These are phyloP conservation scores for Suhomyces wounanorum DNA, from an alignment of 1,139 yeast genomes.

Conservation along the genomic window DNA sequence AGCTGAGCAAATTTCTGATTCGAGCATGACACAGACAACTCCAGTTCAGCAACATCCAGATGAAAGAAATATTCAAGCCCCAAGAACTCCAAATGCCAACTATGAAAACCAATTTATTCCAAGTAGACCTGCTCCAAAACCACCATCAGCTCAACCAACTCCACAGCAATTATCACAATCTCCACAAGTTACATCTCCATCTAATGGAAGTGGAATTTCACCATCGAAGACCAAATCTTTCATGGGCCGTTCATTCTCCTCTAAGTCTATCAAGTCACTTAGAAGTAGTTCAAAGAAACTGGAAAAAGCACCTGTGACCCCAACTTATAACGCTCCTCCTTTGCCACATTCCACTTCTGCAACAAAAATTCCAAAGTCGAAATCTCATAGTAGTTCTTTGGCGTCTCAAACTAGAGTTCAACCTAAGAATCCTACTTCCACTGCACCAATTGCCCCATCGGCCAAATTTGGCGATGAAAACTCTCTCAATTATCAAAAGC, in stretches of 20 bases:
- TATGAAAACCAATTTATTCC: conserved; percentile 57
- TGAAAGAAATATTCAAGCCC: conserved; percentile 13
- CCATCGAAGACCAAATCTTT: conserved; percentile 22
- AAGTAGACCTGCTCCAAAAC: conserved; percentile 68
- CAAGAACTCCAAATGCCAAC: conserved; percentile 26
- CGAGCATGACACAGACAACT: conserved; percentile 5
- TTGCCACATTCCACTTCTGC: conserved; percentile 3
- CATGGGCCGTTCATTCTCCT: conserved; percentile 42
- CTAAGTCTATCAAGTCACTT: conserved; percentile 41
- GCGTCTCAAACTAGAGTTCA: conserved; percentile 27
- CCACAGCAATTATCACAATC: conserved; percentile 11
- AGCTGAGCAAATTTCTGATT: conserved; percentile 2
- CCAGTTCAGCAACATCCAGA: conserved; percentile 13
- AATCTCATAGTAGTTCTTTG: conserved; percentile 46
- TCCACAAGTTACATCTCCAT: conserved; percentile 12
- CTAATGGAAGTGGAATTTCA: conserved; percentile 9
- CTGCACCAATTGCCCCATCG: conserved; percentile 41
- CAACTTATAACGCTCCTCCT: conserved; percentile 19
- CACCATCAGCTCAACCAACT: conserved; percentile 31
- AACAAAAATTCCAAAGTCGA: conserved; percentile 44
- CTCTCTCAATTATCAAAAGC: conserved; percentile 21
- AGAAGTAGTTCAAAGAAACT: conserved; percentile 26
- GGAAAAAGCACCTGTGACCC: conserved; percentile 23
- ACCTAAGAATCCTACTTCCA: conserved; percentile 32
- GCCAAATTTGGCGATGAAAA: conserved; percentile 30